Base-by-base conservation (phyloP, 2,329 filamentous ascomycete genomes). In the Cercospora berteroae region DNA sequence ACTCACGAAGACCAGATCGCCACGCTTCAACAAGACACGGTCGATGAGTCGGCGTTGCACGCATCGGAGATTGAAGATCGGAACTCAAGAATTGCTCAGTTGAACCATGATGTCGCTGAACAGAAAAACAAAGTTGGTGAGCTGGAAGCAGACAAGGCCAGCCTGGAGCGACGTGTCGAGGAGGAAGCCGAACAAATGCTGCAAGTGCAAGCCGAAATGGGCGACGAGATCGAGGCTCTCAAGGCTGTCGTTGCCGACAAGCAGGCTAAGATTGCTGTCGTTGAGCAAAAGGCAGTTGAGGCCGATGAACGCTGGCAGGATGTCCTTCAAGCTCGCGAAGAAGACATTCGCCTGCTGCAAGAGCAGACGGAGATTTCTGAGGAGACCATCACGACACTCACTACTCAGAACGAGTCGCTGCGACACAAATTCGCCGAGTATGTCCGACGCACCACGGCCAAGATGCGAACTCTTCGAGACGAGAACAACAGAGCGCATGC, bases 261-360 rank as follows among this genome's bases (percentile, higher is more conserved):
- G 72, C 75, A 78, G 50, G 69, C 66, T 39, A 77, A 78, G 67
- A 78, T 79, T 25, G 65, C 74, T 12, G 64, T 72, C 33, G 72
- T 79, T 12, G 74, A 75, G 60, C 67, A 73, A 60, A 78, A 77
- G 60, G 75, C 76, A 9, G 57, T 69, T 10, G 70, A 76, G 44
- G 79, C 80, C 57, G 82, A 83, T 65, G 75, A 74, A 4, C 77
- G 78, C 27, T 79, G 82, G 70, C 78, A 78, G 65, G 79, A 81
- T 61, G 74, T 80, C 10, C 74, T 81, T 20, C 74, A 75, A 12
- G 77, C 77, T 10, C 76, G 79, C 42, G 77, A 81, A 56, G 72
- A 74, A 57, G 77, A 80, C 56, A 80, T 82, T 63, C 75, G 76
- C 16, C 66, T 71, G n/a, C 75, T 82, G 63, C 68, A 67, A 18